Percentiles rank a stretch among this genome's conserved stretches.
phyloP scores from a whole-genome alignment of 768 basidiomycete genomes.

The Boletus rubropictus region DNA sequence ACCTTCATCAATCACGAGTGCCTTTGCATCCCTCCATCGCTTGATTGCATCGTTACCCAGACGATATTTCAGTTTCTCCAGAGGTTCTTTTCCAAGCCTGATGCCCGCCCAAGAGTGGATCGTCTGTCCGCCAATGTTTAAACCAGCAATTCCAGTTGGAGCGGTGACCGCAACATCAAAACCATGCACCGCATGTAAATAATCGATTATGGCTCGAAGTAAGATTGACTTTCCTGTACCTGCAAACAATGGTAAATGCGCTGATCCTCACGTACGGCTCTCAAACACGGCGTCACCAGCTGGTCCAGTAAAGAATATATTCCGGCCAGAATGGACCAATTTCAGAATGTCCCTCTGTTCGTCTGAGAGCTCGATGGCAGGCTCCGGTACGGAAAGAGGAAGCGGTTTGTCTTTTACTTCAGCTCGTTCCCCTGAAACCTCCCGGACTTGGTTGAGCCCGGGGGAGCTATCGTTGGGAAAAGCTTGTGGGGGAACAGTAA shows the following conservation, averaged over 20 bases:
- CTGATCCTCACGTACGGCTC: neutral
- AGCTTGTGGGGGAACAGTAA: neutral
- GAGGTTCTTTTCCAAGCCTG: conserved; percentile 48
- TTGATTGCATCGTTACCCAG: conserved; percentile 24
- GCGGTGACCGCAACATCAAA: conserved; percentile 54
- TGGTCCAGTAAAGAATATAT: conserved; percentile 71
- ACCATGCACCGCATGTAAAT: conserved; percentile 30
- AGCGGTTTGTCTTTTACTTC: neutral
- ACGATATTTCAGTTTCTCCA: conserved; percentile 36
- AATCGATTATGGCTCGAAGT: conserved; percentile 52
- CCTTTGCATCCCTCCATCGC: conserved; percentile 48
- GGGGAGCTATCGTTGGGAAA: neutral
- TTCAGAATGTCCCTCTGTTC: conserved; percentile 41
- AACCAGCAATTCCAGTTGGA: conserved; percentile 58
- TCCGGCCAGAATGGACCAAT: conserved; percentile 47
- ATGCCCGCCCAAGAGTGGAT: conserved; percentile 66
- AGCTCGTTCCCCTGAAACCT: neutral
- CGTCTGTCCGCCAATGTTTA: conserved; percentile 67
- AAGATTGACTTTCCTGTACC: conserved; percentile 72
- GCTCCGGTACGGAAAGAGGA: conserved; percentile 1
- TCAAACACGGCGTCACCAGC: conserved; percentile 43
- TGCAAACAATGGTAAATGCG: conserved; percentile 14
- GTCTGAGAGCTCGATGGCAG: conserved; percentile 24
- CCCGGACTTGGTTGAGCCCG: neutral
- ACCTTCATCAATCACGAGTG: conserved; percentile 74